Evolutionary conservation across 202 grass and related monocot genomes (phyloP), one percentile per base, ranked within the genome.

Genomic region (Saccharum hybrid): DNA sequence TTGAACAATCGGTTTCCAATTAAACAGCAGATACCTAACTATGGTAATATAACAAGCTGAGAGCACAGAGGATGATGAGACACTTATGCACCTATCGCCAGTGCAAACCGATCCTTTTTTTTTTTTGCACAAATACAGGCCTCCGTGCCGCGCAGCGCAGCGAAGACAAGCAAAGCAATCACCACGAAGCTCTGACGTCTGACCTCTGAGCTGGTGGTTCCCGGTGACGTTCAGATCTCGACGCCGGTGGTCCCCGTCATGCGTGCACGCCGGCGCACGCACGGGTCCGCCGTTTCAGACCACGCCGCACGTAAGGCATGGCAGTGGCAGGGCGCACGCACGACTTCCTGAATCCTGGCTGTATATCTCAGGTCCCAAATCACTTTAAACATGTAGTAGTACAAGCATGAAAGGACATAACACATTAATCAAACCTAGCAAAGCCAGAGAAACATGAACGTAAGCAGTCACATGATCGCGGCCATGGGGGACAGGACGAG

Each of bases 401-500:
- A n/a, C 49, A 13, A 26, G 34, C 10, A 76, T 61, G 56, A 62
- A 79, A 66, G 18, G 28, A 57, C 41, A 33, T 40, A 8, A 64
- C 12, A 18, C 73, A 16, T 40, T 7, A 28, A 45, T 12, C 38
- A 41, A 75, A n/a, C n/a, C 0, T 10, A 41, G 30, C 12, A 51
- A 28, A 40, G 45, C 14, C 45, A 73, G 45, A 34, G 62, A 7
- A 40, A 7, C n/a, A 65, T 49, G 65, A 6, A 41, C 11, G 59
- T 7, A 3, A 40, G 33, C 22, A 38, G 54, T 48, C 68, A 49
- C 48, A 78, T n/a, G 21, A 57, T 45, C 3, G 30, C 3, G 46
- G 71, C 46, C 71, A 49, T 46, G 31, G 62, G 49, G 64, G 30
- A 78, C 83, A 72, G 42, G 75, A 59, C 66, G 84, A 80, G 76